These are phyloP conservation scores for Fremontodendron californicum DNA, from an alignment of 345 rosid species.

Conservation along the genomic window DNA sequence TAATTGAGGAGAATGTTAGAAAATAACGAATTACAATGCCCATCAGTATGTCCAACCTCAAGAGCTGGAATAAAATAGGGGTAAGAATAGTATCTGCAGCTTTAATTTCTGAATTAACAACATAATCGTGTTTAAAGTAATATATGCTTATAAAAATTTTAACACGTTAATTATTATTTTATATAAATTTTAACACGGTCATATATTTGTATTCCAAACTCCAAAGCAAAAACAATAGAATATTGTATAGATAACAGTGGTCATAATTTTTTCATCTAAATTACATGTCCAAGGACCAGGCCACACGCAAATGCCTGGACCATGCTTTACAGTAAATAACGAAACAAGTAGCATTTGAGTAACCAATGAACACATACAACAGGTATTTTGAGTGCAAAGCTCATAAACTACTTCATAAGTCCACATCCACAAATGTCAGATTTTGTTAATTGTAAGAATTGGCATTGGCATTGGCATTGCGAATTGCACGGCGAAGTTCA, in stretches of 20 bases:
- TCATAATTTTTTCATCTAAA: constrained; percentile 4
- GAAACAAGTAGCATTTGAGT: constrained; percentile 15
- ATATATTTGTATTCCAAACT: no score
- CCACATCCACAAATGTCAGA: background rate
- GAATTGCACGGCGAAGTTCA: constrained; percentile 53
- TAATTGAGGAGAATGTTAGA: background rate
- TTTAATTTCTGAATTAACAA: background rate
- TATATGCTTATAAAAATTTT: no score
- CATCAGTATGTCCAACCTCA: background rate
- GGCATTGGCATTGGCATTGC: constrained; percentile 23
- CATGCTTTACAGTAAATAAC: constrained; percentile 8
- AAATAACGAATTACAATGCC: background rate
- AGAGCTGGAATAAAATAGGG: background rate
- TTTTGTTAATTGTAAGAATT: no score
- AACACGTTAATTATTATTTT: no score
- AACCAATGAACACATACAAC: constrained; percentile 19
- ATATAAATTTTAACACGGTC: no score
- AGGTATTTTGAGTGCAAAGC: constrained; percentile 3
- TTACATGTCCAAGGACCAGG: background rate
- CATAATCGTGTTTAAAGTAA: no score
- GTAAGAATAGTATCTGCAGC: background rate
- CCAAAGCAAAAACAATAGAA: background rate
- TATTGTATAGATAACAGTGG: background rate
- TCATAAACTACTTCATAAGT: constrained; percentile 2
- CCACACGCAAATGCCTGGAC: background rate